Evolutionary conservation across 139 green algal species (phyloP).

Genomic region (Edaphochlamys debaryana): DNA sequence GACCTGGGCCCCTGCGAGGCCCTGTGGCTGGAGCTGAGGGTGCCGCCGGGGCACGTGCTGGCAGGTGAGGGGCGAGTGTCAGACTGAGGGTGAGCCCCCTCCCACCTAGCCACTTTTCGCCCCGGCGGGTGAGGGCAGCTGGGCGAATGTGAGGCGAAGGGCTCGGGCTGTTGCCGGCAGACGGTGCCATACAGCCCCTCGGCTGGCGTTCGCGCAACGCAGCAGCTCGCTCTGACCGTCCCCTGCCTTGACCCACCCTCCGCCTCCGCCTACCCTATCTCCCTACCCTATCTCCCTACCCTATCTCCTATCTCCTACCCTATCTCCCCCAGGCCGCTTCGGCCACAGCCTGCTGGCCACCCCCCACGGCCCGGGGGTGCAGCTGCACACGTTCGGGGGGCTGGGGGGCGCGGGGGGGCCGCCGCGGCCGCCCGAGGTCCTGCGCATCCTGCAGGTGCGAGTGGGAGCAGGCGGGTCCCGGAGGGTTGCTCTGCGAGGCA

Average conservation of each 20-base stretch:
- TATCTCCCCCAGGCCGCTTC: background rate
- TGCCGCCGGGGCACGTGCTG: slow-evolving; percentile 21
- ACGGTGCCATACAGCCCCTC: background rate
- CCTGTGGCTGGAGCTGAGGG: slow-evolving; percentile 28
- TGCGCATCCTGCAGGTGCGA: slow-evolving; percentile 14
- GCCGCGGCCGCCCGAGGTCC: background rate
- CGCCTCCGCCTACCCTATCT: too few relatives aligned
- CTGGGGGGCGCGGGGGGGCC: too few relatives aligned
- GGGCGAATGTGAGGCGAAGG: too few relatives aligned
- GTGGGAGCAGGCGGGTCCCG: background rate
- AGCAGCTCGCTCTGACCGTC: background rate
- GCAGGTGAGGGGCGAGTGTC: background rate
- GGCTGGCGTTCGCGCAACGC: too few relatives aligned
- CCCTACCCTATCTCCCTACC: background rate
- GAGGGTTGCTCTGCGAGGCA: too few relatives aligned
- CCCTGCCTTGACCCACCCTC: background rate
- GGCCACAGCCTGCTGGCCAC: slow-evolving; percentile 14
- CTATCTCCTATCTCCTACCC: background rate
- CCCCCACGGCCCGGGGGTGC: background rate
- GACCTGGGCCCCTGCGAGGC: background rate
- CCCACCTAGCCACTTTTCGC: background rate
- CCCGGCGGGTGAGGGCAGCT: too few relatives aligned
- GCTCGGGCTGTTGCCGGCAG: too few relatives aligned
- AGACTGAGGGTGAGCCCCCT: background rate
- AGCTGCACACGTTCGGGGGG: background rate